Evolutionary conservation across 2,329 filamentous ascomycete genomes (phyloP).

Genomic region (Diaporthe capsici): DNA sequence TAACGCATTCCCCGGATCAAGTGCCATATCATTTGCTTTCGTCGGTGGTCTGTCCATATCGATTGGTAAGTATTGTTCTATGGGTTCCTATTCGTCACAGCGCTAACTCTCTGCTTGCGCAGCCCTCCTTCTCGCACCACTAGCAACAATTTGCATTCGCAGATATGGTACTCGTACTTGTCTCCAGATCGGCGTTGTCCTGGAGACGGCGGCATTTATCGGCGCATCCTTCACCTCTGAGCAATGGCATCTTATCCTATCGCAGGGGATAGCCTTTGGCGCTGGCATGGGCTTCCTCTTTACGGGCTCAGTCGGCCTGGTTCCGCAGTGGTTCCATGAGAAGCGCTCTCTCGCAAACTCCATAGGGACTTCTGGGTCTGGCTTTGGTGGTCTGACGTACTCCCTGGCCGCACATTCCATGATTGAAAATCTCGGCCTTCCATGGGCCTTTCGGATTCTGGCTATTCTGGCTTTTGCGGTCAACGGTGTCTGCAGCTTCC

Average conservation of each 20-base stretch:
- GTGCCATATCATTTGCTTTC: conserved; percentile 79
- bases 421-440: conserved; percentile 73
- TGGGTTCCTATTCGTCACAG: conserved; percentile 2
- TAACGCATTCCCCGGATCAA: conserved; percentile 73
- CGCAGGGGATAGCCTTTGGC: conserved; percentile 83
- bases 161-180: conserved; percentile 74
- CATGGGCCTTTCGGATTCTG: conserved; percentile 77
- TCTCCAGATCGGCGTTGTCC: conserved; percentile 73
- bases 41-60: conserved; percentile 80
- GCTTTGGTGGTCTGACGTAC: conserved; percentile 81
- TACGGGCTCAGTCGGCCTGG: conserved; percentile 75
- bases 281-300: conserved; percentile 84
- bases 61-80: conserved; percentile 52
- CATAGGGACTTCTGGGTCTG: conserved; percentile 77
- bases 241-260: conserved; percentile 83
- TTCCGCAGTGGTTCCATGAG: conserved; percentile 82
- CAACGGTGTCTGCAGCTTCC: conserved; percentile 72
- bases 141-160: conserved; percentile 74
- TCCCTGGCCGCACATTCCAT: conserved; percentile 77
- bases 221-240: conserved; percentile 77
- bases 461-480: conserved; percentile 75
- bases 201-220: conserved; percentile 76
- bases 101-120: conserved; percentile 49
- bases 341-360: conserved; percentile 79
- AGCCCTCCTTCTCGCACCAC: conserved; percentile 77